A percentile compares a stretch with the other conserved stretches of the same genome.
Conservation (phyloP, 495 filamentous ascomycete genomes). For the Aspergillus incahuasiensis region DNA sequence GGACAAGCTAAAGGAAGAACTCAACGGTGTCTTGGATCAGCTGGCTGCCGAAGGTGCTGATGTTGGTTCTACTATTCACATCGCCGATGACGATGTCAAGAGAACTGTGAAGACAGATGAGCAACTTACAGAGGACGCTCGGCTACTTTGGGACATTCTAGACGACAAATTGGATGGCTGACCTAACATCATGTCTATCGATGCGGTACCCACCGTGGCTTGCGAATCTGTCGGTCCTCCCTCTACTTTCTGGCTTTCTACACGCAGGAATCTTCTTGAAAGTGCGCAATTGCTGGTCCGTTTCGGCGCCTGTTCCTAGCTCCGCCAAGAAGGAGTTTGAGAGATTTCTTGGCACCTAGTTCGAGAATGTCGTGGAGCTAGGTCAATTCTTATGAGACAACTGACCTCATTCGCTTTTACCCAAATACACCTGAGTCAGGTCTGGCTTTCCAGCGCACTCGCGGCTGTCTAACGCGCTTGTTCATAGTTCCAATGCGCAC, state of each 20-base stretch:
- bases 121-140: conserved; percentile 22
- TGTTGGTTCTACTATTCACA: conserved; percentile 7
- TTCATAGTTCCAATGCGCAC: not conserved
- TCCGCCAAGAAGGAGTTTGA: too few relatives aligned
- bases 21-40: conserved; percentile 62
- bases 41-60: conserved; percentile 46
- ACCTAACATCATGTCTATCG: not conserved
- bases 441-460: not conserved
- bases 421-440: not conserved
- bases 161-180: conserved; percentile 18
- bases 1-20: conserved; percentile 63
- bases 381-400: too few relatives aligned
- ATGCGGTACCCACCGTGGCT: not conserved
- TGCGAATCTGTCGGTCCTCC: not conserved
- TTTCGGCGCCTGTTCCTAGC: too few relatives aligned
- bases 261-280: too few relatives aligned
- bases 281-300: too few relatives aligned
- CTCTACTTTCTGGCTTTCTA: not conserved
- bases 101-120: conserved; percentile 13
- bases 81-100: conserved; percentile 1
- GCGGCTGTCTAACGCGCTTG: not conserved
- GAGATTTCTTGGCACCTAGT: too few relatives aligned
- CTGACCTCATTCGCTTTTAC: too few relatives aligned
- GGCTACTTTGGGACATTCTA: conserved; percentile 37
- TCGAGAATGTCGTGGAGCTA: too few relatives aligned